Percentiles rank a stretch among this genome's conserved stretches.
phyloP scores from a whole-genome alignment of 148 eudicot genomes.

The Persicaria maculosa region DNA sequence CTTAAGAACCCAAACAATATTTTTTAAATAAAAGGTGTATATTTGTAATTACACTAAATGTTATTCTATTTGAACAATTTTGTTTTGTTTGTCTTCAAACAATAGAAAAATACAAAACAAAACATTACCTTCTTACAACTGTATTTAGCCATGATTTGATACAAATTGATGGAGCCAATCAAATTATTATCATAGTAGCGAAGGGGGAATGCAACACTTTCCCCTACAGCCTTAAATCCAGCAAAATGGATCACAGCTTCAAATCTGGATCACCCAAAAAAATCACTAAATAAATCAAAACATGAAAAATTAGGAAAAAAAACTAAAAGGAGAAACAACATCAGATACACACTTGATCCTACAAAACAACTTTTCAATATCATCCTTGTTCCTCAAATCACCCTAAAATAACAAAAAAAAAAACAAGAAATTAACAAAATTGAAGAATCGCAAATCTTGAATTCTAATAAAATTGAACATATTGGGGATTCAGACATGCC shows the following conservation, averaged over 20 bases:
- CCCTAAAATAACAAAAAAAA: slow-evolving; percentile 41
- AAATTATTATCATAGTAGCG: slow-evolving; percentile 80
- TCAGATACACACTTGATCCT: slow-evolving; percentile 35
- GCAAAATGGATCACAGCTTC: slow-evolving; percentile 94
- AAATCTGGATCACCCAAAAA: slow-evolving; percentile 36
- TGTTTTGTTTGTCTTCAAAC: background rate
- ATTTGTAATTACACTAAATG: background rate
- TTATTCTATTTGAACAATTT: background rate
- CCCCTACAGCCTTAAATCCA: slow-evolving; percentile 86
- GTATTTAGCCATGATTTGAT: slow-evolving; percentile 68
- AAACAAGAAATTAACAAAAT: background rate
- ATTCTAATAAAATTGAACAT: background rate
- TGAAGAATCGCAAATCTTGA: slow-evolving; percentile 1
- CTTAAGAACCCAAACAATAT: background rate
- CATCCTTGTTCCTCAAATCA: slow-evolving; percentile 67
- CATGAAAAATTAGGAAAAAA: background rate
- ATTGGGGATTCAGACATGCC: slow-evolving; percentile 24
- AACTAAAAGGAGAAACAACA: background rate
- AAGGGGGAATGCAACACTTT: slow-evolving; percentile 64
- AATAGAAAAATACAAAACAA: background rate
- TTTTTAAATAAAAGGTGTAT: background rate
- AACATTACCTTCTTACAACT: slow-evolving; percentile 70
- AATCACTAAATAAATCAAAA: background rate
- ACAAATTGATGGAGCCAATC: slow-evolving; percentile 79
- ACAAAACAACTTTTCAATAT: slow-evolving; percentile 74